Evolutionary conservation across 2,329 filamentous ascomycete genomes (phyloP).

Genomic region (Hortaea sp.): DNA sequence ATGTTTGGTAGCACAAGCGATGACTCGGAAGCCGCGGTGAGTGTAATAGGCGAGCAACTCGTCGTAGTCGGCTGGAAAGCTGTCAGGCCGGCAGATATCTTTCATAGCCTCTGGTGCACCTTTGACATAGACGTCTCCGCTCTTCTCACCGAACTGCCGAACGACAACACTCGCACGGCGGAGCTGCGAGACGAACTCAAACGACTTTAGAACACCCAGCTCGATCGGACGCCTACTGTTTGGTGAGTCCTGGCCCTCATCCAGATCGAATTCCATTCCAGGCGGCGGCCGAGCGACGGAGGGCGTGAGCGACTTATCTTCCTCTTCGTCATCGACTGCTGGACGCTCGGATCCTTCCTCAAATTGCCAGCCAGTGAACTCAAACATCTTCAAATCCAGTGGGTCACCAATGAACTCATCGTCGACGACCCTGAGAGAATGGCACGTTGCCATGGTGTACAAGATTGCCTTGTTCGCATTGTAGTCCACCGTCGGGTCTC

Average conservation of each 20-base stretch:
- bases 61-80: slow-evolving; percentile 80
- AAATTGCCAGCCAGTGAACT: slow-evolving; percentile 87
- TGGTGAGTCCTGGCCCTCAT: slow-evolving; percentile 37
- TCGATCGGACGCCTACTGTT: slow-evolving; percentile 53
- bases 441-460: slow-evolving; percentile 95
- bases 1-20: slow-evolving; percentile 85
- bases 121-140: slow-evolving; percentile 85
- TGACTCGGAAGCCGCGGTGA: slow-evolving; percentile 90
- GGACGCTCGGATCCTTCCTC: slow-evolving; percentile 71
- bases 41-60: slow-evolving; percentile 85
- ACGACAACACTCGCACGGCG: slow-evolving; percentile 89
- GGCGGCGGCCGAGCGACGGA: slow-evolving; percentile 76
- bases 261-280: slow-evolving; percentile 47
- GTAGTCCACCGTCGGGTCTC: slow-evolving; percentile 51
- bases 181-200: slow-evolving; percentile 91
- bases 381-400: slow-evolving; percentile 95
- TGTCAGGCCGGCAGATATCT: slow-evolving; percentile 77
- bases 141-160: slow-evolving; percentile 72
- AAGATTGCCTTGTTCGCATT: slow-evolving; percentile 60
- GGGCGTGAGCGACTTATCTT: slow-evolving; percentile 67
- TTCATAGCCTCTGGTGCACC: slow-evolving; percentile 94
- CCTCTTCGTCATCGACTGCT: slow-evolving; percentile 56
- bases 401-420: slow-evolving; percentile 86
- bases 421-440: slow-evolving; percentile 79
- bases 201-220: slow-evolving; percentile 79